Percentiles rank a stretch among this genome's conserved stretches.
Evolutionary conservation across 2,329 filamentous ascomycete genomes (phyloP).

Genomic region (Xylariaceae sp.): DNA sequence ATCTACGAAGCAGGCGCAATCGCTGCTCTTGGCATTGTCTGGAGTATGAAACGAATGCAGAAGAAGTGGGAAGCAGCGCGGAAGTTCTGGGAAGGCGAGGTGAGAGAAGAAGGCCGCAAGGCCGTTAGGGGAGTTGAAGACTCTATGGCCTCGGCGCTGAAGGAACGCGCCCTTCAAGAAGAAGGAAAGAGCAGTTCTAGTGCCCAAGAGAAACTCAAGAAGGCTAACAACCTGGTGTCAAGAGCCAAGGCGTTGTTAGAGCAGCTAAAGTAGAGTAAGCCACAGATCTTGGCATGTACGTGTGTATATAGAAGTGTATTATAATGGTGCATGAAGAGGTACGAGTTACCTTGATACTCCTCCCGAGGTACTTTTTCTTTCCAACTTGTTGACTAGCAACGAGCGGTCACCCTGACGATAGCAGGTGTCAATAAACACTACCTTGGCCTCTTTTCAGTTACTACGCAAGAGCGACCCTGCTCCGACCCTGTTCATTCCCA

Average conservation of each 20-base stretch:
- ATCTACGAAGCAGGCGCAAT: slow-evolving; percentile 59
- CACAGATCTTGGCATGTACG: slow-evolving; percentile 7
- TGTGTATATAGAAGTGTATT: slow-evolving; percentile 15
- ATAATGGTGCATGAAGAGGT: slow-evolving; percentile 4
- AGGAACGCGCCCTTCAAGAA: slow-evolving; percentile 25
- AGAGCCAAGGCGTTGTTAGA: slow-evolving; percentile 46
- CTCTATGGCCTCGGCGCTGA: slow-evolving; percentile 45
- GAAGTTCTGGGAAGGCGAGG: slow-evolving; percentile 59
- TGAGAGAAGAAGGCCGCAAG: slow-evolving; percentile 62
- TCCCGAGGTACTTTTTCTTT: not conserved
- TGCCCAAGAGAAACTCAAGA: slow-evolving; percentile 32
- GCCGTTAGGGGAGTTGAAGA: slow-evolving; percentile 53
- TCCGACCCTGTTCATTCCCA: not conserved
- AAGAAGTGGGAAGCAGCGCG: slow-evolving; percentile 57
- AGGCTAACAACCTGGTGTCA: slow-evolving; percentile 42
- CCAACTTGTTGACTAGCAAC: not conserved
- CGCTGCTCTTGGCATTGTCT: slow-evolving; percentile 55
- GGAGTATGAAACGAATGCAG: slow-evolving; percentile 56
- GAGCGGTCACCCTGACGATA: not conserved
- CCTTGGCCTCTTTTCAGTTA: not conserved
- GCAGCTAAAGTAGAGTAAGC: slow-evolving; percentile 39
- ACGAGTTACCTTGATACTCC: not conserved
- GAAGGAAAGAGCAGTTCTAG: slow-evolving; percentile 17
- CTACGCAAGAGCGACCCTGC: not conserved
- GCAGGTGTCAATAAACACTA: not conserved